Conservation (phyloP, 805 yeast genomes). For the Torulaspora delbrueckii region DNA sequence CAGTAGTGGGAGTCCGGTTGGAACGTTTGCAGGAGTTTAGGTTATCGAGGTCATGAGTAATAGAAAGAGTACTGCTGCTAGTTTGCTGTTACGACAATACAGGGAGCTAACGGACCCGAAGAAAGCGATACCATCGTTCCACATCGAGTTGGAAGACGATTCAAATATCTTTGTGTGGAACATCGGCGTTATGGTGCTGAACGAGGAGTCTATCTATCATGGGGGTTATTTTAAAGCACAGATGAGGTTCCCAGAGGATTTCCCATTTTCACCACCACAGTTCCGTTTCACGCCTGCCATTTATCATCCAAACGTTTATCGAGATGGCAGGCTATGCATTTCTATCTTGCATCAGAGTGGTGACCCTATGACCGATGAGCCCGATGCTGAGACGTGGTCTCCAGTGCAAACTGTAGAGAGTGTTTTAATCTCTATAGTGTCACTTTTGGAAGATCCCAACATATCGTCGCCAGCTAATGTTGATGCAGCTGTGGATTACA, state of each 20-base stretch:
- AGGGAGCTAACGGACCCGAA: slow-evolving; percentile 91
- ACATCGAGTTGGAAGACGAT: slow-evolving; percentile 62
- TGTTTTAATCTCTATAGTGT: slow-evolving; percentile 83
- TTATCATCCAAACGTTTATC: slow-evolving; percentile 91
- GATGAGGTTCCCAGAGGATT: slow-evolving; percentile 87
- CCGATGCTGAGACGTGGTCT: slow-evolving; percentile 91
- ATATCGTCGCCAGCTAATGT: slow-evolving; percentile 92
- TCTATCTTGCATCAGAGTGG: slow-evolving; percentile 91
- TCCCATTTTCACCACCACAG: slow-evolving; percentile 89
- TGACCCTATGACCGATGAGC: slow-evolving; percentile 84
- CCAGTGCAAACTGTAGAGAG: slow-evolving; percentile 91
- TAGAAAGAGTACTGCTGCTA: slow-evolving; percentile 59
- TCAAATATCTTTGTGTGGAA: slow-evolving; percentile 63
- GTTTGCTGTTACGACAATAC: slow-evolving; percentile 86
- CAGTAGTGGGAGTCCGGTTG: neutral
- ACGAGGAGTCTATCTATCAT: slow-evolving; percentile 83
- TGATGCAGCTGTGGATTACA: slow-evolving; percentile 89
- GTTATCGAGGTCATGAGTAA: slow-evolving; percentile 21
- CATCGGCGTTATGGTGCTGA: slow-evolving; percentile 86
- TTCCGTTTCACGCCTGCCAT: slow-evolving; percentile 90
- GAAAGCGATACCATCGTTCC: slow-evolving; percentile 68
- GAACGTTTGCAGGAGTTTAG: neutral
- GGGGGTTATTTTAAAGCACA: slow-evolving; percentile 95
- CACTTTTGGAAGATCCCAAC: slow-evolving; percentile 90
- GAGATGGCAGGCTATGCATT: slow-evolving; percentile 89